phyloP scores from a whole-genome alignment of 1,284 basidiomycete species.

The Rhodotorula sp. region DNA sequence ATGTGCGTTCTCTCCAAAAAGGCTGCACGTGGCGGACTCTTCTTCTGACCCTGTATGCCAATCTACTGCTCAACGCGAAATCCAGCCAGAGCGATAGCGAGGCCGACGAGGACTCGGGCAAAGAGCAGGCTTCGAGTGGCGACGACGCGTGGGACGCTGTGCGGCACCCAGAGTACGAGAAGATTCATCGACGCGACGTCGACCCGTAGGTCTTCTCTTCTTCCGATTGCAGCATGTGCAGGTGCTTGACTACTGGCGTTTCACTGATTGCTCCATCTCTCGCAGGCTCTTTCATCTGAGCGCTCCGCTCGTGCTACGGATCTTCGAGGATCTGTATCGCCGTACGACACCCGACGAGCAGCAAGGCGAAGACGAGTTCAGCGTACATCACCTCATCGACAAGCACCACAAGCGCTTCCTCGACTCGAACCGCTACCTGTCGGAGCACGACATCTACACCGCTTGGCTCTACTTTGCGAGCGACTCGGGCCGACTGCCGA shows the following conservation, averaged over 20 bases:
- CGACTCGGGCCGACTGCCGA: neutral
- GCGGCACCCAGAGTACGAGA: neutral
- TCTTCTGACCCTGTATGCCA: no score
- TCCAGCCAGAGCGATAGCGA: neutral
- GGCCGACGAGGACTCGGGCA: neutral
- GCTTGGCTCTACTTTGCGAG: neutral
- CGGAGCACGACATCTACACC: neutral
- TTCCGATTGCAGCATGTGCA: no score
- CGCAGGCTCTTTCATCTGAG: neutral
- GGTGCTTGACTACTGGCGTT: no score
- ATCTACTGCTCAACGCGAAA: no score
- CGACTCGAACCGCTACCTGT: neutral
- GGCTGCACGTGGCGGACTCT: no score
- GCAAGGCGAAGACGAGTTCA: neutral
- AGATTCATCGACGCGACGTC: neutral
- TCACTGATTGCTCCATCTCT: neutral
- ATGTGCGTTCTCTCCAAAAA: no score
- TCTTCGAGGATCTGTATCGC: no score
- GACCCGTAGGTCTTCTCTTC: neutral
- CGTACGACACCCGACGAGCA: no score
- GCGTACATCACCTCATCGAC: neutral
- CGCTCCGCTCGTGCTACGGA: no score
- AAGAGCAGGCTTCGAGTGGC: neutral
- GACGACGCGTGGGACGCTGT: no score
- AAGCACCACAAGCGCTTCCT: neutral